Base-by-base conservation (phyloP, 441 rosid genomes). In the Corymbia calophylla region DNA sequence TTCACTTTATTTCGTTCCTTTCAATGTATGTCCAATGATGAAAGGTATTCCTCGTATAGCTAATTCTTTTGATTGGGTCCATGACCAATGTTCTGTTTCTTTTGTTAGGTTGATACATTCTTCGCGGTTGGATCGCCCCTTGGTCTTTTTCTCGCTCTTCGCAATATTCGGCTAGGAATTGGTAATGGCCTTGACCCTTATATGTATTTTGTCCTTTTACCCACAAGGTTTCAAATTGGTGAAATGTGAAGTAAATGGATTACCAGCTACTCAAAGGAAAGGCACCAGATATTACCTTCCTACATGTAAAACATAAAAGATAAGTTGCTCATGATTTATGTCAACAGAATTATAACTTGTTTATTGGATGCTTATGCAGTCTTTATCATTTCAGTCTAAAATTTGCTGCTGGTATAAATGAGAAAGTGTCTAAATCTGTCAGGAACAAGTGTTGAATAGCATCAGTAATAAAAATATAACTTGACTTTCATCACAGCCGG, bases 121-220 rank as follows among this genome's bases (percentile, higher is more conserved):
- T 98, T 96, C 92, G 99, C 99, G 15, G 99, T 98, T 92, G 99
- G 99, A 92, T 97, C 99, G 49, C 99, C 99, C 91, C 96, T 98
- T 87, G 99, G 99, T 91, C 99, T 97, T 91, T 97, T 98, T 91
- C 99, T 97, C 60, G 95, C 98, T 53, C 98, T 98, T 88, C 97
- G 99, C 39, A 98, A 98, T 90, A 88, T 96, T 87, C 99, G 98
- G 87, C 93, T 98, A 90, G 99, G 99, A 88, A 90, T 95, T 58
- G 99, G 99, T 98, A 97, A 89, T 89, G 44, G 51, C 68, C 32
- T 51, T 55, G 60, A 58, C 51, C 47, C 29, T 88, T 23, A 66
- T 53, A 16, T 25, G 39, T 73, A 73, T 23, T 73, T 7, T 39
- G 23, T 73, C 49, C 84, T 73, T 25, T 73, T 73, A 21, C 4